A percentile compares a stretch with the other conserved stretches of the same genome.
Evolutionary conservation across 352 stramenopile species (phyloP).

Genomic region (Plasmopara viticola): DNA sequence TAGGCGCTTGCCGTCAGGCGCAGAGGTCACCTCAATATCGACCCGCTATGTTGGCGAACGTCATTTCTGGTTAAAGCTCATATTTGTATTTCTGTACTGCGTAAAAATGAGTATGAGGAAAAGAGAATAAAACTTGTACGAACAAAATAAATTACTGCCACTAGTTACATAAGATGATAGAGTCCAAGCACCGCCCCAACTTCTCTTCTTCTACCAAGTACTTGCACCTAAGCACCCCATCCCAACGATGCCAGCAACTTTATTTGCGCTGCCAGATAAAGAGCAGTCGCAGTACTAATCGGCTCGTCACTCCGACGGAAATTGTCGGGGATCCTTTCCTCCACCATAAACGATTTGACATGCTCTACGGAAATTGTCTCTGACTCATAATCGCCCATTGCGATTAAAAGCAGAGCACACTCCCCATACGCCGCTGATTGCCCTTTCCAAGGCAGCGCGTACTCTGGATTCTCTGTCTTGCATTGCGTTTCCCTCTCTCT

Average conservation of each 20-base stretch:
- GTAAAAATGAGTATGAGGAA: too few relatives aligned
- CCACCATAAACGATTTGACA: conserved; percentile 43
- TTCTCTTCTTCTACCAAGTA: not conserved
- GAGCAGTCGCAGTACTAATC: conserved; percentile 26
- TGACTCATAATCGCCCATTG: conserved; percentile 21
- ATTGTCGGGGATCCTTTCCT: conserved; percentile 47
- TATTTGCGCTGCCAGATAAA: conserved; percentile 45
- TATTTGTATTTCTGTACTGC: too few relatives aligned
- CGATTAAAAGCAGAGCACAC: conserved; percentile 17
- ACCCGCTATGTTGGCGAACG: too few relatives aligned
- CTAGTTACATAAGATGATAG: too few relatives aligned
- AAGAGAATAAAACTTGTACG: too few relatives aligned
- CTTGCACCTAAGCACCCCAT: conserved; percentile 2
- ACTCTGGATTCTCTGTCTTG: conserved; percentile 40
- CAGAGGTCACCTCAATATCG: too few relatives aligned
- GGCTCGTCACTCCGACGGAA: conserved; percentile 20
- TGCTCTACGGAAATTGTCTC: conserved; percentile 34
- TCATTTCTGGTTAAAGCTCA: too few relatives aligned
- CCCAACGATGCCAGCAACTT: conserved; percentile 24
- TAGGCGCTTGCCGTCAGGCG: too few relatives aligned
- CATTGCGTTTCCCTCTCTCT: conserved; percentile 38
- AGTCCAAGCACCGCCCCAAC: too few relatives aligned
- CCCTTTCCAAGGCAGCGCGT: conserved; percentile 25
- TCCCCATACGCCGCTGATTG: conserved; percentile 26
- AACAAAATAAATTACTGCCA: too few relatives aligned